These are phyloP conservation scores for Fusarium brevicatenulatum DNA, from an alignment of 2,329 filamentous ascomycete species.

Conservation along the genomic window DNA sequence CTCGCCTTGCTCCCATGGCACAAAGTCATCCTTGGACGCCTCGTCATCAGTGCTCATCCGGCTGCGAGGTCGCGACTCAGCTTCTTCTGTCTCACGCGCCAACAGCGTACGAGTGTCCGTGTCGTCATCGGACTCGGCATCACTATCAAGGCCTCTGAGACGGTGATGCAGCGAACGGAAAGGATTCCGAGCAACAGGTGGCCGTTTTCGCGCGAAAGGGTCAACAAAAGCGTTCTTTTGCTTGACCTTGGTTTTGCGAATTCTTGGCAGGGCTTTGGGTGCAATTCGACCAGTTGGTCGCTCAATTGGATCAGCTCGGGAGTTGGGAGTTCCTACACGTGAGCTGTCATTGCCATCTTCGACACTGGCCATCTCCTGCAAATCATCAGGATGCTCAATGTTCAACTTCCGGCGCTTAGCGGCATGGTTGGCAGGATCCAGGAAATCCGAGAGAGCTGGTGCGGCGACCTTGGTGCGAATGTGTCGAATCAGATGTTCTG, in stretches of 20 bases:
- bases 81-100: slow-evolving; percentile 83
- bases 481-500: slow-evolving; percentile 87
- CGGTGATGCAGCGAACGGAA: slow-evolving; percentile 84
- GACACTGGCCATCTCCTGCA: slow-evolving; percentile 60
- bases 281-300: slow-evolving; percentile 66
- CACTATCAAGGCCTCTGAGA: slow-evolving; percentile 70
- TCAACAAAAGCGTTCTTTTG: slow-evolving; percentile 74
- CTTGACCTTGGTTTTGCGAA: slow-evolving; percentile 73
- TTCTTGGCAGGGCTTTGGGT: slow-evolving; percentile 74
- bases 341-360: slow-evolving; percentile 71
- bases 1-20: slow-evolving; percentile 60
- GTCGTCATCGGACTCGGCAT: slow-evolving; percentile 91
- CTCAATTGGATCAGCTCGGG: slow-evolving; percentile 70
- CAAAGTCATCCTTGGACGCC: slow-evolving; percentile 60
- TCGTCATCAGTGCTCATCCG: slow-evolving; percentile 74
- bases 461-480: slow-evolving; percentile 88
- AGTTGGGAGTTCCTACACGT: slow-evolving; percentile 72
- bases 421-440: slow-evolving; percentile 83
- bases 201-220: slow-evolving; percentile 72
- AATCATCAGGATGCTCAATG: slow-evolving; percentile 74
- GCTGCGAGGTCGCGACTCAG: slow-evolving; percentile 83
- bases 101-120: slow-evolving; percentile 64
- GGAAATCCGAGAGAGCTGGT: slow-evolving; percentile 80
- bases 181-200: slow-evolving; percentile 65
- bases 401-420: slow-evolving; percentile 84